phyloP scores from a whole-genome alignment of 495 filamentous ascomycete species.

The Penicillium macrosclerotiorum region DNA sequence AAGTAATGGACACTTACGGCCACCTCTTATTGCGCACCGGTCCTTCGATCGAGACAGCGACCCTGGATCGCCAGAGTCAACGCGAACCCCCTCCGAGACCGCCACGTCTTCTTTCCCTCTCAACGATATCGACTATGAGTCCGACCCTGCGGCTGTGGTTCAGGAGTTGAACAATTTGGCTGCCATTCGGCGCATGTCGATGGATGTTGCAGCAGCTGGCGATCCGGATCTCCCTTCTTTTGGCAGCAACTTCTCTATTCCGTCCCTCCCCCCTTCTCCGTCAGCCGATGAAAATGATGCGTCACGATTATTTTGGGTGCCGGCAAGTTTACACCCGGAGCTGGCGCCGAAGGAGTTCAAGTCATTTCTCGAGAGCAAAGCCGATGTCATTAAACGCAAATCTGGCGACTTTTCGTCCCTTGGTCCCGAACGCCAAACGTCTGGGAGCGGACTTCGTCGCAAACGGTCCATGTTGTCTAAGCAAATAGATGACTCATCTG shows the following conservation, averaged over 20 bases:
- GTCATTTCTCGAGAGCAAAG: constrained; percentile 88
- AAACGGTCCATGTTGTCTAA: constrained; percentile 96
- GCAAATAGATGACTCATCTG: constrained; percentile 75
- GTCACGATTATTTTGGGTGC: constrained; percentile 91
- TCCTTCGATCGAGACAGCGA: constrained; percentile 51
- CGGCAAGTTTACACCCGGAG: constrained; percentile 90
- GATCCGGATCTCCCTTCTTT: constrained; percentile 94
- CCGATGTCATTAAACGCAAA: constrained; percentile 81
- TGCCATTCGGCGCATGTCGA: constrained; percentile 93
- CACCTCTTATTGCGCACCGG: constrained; percentile 33
- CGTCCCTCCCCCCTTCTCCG: constrained; percentile 70
- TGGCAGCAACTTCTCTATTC: constrained; percentile 58
- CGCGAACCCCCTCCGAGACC: constrained; percentile 61
- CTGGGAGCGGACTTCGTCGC: constrained; percentile 64
- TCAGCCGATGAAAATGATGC: constrained; percentile 80
- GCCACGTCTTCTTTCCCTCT: constrained; percentile 77
- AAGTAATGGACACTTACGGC: constrained; percentile 44
- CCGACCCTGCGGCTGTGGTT: constrained; percentile 84
- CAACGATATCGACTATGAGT: constrained; percentile 89
- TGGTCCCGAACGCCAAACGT: constrained; percentile 58
- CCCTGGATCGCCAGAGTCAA: constrained; percentile 58
- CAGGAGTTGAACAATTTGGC: constrained; percentile 95
- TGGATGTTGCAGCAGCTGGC: constrained; percentile 88
- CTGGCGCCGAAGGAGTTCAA: constrained; percentile 96
- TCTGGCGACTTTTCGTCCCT: constrained; percentile 70